These are phyloP conservation scores for Cadophora gregata DNA, from an alignment of 2,329 filamentous ascomycete genomes.

Conservation along the genomic window DNA sequence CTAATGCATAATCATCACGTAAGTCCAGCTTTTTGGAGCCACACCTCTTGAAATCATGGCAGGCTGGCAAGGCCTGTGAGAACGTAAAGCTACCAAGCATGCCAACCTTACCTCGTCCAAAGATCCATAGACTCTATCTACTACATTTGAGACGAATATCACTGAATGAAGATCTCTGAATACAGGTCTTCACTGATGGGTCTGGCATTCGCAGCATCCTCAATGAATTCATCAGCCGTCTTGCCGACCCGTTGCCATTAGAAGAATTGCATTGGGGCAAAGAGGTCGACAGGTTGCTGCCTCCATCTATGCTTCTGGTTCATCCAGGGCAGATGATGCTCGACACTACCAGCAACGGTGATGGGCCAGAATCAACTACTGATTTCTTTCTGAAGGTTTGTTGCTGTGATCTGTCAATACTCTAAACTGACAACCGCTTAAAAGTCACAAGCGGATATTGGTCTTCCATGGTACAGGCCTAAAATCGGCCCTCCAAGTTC, in stretches of 20 bases:
- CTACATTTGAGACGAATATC: no score
- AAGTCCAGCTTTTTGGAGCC: background rate
- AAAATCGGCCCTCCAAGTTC: slow-evolving; percentile 13
- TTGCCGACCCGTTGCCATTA: slow-evolving; percentile 11
- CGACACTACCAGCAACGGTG: no score
- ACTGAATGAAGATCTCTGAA: background rate
- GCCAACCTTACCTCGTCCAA: no score
- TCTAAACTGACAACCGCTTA: background rate
- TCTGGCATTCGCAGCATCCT: slow-evolving; percentile 22
- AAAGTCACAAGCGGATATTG: slow-evolving; percentile 17
- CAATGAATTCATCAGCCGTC: slow-evolving; percentile 19
- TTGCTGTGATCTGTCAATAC: background rate
- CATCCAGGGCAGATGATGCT: slow-evolving; percentile 6
- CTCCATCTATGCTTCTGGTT: slow-evolving; percentile 6
- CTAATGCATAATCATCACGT: background rate
- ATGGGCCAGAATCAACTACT: background rate
- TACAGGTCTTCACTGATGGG: slow-evolving; percentile 22
- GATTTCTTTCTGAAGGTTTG: background rate
- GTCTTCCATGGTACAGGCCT: slow-evolving; percentile 24
- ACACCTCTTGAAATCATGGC: no score
- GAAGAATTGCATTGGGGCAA: slow-evolving; percentile 18
- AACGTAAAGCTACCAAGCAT: no score
- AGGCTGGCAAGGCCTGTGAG: no score
- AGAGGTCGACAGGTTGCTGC: slow-evolving; percentile 19
- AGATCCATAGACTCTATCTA: no score